phyloP scores from a whole-genome alignment of 768 basidiomycete species.

The Pleurotus eryngii region DNA sequence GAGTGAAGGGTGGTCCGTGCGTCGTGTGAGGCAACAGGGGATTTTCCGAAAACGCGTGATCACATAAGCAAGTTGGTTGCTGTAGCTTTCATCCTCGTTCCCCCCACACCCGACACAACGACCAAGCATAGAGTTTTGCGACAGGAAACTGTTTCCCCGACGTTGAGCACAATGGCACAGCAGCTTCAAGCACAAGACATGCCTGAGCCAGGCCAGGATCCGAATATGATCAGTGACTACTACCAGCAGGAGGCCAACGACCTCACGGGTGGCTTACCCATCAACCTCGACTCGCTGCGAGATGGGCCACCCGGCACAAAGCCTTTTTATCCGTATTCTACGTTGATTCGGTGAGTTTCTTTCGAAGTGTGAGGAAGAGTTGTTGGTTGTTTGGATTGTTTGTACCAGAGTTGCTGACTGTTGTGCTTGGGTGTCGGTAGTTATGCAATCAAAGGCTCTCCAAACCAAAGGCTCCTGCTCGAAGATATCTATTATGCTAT shows the following conservation, averaged over 20 bases:
- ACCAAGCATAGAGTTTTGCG: constrained; percentile 14
- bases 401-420: constrained; percentile 9
- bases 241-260: constrained; percentile 69
- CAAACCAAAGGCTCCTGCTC: constrained; percentile 78
- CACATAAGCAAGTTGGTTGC: constrained; percentile 10
- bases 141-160: constrained; percentile 13
- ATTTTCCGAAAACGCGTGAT: constrained; percentile 11
- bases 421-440: constrained; percentile 32
- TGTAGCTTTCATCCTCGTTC: constrained; percentile 9
- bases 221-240: constrained; percentile 44
- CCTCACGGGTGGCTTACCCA: constrained; percentile 79
- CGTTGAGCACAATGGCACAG: constrained; percentile 41
- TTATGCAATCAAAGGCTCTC: constrained; percentile 89
- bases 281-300: constrained; percentile 82
- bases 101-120: constrained; percentile 32
- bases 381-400: constrained; percentile 11
- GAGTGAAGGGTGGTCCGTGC: constrained; percentile 15
- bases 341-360: constrained; percentile 73
- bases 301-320: constrained; percentile 88
- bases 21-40: constrained; percentile 13
- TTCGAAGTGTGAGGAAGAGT: constrained; percentile 13
- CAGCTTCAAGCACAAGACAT: constrained; percentile 53
- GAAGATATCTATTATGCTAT: constrained; percentile 94
- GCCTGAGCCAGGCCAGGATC: constrained; percentile 42
- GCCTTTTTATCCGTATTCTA: constrained; percentile 89